Evolutionary conservation across 768 basidiomycete genomes (phyloP).

Genomic region (Serendipita vermifera): DNA sequence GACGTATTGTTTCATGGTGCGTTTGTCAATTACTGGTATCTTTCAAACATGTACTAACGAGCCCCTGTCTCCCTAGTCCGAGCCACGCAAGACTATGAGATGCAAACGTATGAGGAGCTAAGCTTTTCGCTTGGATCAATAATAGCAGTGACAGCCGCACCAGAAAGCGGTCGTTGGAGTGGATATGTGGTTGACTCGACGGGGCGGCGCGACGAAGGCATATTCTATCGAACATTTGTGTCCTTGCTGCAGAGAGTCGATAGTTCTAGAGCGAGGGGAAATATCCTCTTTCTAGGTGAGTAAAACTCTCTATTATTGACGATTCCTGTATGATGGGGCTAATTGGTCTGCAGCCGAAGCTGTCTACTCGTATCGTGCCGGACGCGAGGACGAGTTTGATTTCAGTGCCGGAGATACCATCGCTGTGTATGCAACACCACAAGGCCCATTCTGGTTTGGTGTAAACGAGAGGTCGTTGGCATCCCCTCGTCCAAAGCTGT

Average conservation of each 20-base stretch:
- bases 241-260: not conserved
- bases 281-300: not conserved
- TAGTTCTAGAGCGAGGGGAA: not conserved
- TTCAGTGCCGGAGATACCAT: not conserved
- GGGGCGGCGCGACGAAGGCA: not conserved
- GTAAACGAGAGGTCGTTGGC: not conserved
- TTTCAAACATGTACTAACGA: not conserved
- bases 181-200: not conserved
- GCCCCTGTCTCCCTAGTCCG: not conserved
- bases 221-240: not conserved
- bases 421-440: not conserved
- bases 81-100: constrained; percentile 1
- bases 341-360: not conserved
- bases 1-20: not conserved
- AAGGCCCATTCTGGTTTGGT: not conserved
- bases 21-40: too few relatives aligned
- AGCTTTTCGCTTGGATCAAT: not conserved
- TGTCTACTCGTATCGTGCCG: not conserved
- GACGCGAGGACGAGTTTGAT: not conserved
- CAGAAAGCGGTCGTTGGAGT: not conserved
- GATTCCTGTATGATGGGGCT: too few relatives aligned
- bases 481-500: not conserved
- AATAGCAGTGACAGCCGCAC: not conserved
- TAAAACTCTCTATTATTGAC: not conserved
- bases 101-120: not conserved